phyloP scores from a whole-genome alignment of 2,329 filamentous ascomycete species.

The Chalara sp. region DNA sequence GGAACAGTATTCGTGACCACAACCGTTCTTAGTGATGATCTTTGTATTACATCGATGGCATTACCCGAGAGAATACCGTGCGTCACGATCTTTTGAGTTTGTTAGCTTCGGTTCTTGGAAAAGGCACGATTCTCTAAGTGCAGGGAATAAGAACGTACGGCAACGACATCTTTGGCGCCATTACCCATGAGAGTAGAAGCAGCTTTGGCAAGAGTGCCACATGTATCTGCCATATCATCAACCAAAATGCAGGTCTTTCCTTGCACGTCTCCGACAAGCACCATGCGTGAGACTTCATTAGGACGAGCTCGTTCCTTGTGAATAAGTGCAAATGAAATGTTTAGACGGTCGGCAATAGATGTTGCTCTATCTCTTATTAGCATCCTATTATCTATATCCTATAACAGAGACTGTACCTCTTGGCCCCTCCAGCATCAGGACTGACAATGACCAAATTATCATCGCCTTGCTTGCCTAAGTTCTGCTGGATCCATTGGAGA shows the following conservation, averaged over 20 bases:
- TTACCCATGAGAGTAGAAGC: conserved; percentile 83
- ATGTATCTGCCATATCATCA: conserved; percentile 97
- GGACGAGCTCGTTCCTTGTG: conserved; percentile 92
- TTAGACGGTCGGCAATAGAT: conserved; percentile 84
- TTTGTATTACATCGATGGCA: conserved; percentile 68
- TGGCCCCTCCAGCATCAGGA: conserved; percentile 90
- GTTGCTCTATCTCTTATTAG: conserved; percentile 54
- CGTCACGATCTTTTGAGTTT: conserved; percentile 65
- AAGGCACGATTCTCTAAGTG: neutral
- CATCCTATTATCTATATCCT: neutral
- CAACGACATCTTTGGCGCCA: conserved; percentile 80
- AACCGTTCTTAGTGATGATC: conserved; percentile 66
- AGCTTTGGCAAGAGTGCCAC: conserved; percentile 81
- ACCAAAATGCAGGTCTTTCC: conserved; percentile 93
- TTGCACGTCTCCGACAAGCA: conserved; percentile 88
- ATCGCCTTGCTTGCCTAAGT: conserved; percentile 67
- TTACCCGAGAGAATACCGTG: conserved; percentile 87
- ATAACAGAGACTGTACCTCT: conserved; percentile 48
- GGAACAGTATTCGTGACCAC: conserved; percentile 90
- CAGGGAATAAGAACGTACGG: conserved; percentile 31
- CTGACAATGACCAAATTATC: conserved; percentile 72
- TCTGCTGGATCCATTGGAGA: conserved; percentile 83
- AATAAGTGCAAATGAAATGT: conserved; percentile 87
- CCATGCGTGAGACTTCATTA: conserved; percentile 89
- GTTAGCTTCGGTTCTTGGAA: neutral